phyloP scores from a whole-genome alignment of 805 yeast genomes.

The Candida boidinii region DNA sequence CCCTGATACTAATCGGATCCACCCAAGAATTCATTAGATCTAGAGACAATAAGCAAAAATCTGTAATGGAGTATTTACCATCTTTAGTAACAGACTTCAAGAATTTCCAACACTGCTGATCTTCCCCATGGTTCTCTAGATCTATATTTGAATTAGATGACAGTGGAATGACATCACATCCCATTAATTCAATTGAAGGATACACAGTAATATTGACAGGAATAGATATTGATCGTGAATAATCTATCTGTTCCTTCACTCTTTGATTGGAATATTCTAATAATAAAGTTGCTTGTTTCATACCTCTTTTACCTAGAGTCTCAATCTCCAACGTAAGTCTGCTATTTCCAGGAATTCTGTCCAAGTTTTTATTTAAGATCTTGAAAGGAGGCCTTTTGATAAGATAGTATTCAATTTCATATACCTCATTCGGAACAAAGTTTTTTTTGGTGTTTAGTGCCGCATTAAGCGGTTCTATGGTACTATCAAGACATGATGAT shows the following conservation, averaged over 20 bases:
- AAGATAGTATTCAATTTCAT: constrained; percentile 68
- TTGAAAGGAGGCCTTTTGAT: constrained; percentile 48
- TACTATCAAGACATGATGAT: constrained; percentile 65
- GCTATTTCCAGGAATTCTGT: constrained; percentile 28
- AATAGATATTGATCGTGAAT: constrained; percentile 50
- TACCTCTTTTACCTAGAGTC: constrained; percentile 65
- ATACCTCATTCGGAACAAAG: constrained; percentile 51
- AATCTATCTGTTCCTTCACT: constrained; percentile 18
- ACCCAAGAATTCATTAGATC: constrained; percentile 83
- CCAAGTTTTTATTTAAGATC: constrained; percentile 39
- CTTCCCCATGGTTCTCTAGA: constrained; percentile 9
- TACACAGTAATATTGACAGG: constrained; percentile 66
- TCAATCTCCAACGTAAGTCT: constrained; percentile 42
- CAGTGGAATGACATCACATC: constrained; percentile 67
- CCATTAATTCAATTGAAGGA: constrained; percentile 65
- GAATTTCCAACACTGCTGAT: constrained; percentile 23
- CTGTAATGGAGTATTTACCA: constrained; percentile 29
- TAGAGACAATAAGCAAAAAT: constrained; percentile 55
- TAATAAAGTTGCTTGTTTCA: constrained; percentile 54
- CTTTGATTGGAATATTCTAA: constrained; percentile 52
- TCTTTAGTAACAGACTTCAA: constrained; percentile 19
- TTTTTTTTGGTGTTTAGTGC: constrained; percentile 37
- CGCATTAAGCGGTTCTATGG: constrained; percentile 55
- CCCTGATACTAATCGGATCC: constrained; percentile 33
- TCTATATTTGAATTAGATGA: constrained; percentile 22